Percentiles rank a stretch among this genome's conserved stretches.
phyloP scores from a whole-genome alignment of 2,329 filamentous ascomycete genomes.

The Aureobasidium sp. region DNA sequence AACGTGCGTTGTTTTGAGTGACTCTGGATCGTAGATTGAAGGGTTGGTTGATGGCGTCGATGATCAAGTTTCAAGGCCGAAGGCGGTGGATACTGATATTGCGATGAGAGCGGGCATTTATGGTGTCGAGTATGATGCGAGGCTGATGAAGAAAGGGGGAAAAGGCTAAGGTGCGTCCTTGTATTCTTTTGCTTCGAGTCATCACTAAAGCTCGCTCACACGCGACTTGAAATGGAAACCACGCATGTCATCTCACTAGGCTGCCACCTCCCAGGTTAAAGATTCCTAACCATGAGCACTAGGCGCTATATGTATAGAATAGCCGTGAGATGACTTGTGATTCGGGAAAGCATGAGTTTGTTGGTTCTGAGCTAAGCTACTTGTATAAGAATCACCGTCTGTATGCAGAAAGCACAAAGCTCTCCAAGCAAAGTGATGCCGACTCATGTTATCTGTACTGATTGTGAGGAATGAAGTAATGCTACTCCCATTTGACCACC shows the following conservation, averaged over 20 bases:
- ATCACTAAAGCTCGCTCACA: neutral
- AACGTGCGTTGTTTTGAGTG: neutral
- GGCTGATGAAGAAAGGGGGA: neutral
- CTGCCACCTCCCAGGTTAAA: neutral
- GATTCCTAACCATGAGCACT: no score
- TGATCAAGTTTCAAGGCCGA: no score
- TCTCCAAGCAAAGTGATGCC: neutral
- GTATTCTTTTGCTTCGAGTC: neutral
- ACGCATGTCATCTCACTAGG: neutral
- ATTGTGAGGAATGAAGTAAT: neutral
- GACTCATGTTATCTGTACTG: neutral
- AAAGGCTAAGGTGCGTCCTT: neutral
- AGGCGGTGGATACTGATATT: no score
- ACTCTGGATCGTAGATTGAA: no score
- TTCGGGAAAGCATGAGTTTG: neutral
- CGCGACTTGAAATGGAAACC: neutral
- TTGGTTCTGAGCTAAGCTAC: neutral
- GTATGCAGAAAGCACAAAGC: neutral
- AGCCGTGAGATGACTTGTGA: neutral
- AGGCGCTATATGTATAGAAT: neutral
- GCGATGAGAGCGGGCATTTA: no score
- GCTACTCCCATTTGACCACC: neutral
- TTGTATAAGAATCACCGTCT: neutral
- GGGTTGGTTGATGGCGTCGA: no score
- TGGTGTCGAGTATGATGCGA: neutral